phyloP scores from a whole-genome alignment of 495 filamentous ascomycete genomes.

The Tuber microsphaerosporum region DNA sequence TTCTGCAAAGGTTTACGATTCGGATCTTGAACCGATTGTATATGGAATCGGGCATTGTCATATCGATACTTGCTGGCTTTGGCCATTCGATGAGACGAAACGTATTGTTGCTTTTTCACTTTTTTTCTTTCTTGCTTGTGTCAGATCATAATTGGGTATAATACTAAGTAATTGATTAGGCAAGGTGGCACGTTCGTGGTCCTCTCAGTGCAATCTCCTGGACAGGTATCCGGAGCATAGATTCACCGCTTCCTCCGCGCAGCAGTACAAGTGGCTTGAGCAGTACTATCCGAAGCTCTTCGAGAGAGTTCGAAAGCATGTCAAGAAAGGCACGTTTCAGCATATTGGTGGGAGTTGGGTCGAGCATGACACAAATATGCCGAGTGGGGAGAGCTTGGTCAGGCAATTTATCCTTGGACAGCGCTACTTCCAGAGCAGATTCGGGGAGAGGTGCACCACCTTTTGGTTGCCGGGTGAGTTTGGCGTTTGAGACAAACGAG shows the following conservation, averaged over 20 bases:
- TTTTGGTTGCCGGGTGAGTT: conserved; percentile 79
- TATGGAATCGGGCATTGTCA: conserved; percentile 92
- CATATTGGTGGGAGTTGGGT: conserved; percentile 97
- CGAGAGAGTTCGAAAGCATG: conserved; percentile 81
- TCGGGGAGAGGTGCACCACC: conserved; percentile 77
- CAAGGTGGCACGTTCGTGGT: conserved; percentile 93
- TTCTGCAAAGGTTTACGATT: conserved; percentile 75
- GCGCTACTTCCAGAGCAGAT: conserved; percentile 86
- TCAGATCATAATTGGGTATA: conserved; percentile 5
- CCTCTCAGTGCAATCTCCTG: conserved; percentile 87
- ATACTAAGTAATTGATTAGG: conserved; percentile 20
- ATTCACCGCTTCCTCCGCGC: conserved; percentile 85
- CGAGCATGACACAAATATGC: conserved; percentile 96
- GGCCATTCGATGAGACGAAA: conserved; percentile 98
- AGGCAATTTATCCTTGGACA: conserved; percentile 79
- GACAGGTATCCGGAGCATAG: conserved; percentile 91
- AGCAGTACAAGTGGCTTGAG: conserved; percentile 97
- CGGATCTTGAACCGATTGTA: conserved; percentile 63
- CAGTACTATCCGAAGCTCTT: conserved; percentile 78
- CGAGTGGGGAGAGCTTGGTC: conserved; percentile 85
- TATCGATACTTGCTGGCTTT: conserved; percentile 89
- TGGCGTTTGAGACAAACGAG: neutral
- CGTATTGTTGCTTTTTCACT: conserved; percentile 43
- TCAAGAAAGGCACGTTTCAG: conserved; percentile 84
- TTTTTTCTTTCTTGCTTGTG: neutral